Evolutionary conservation across 2,329 filamentous ascomycete species (phyloP).

Genomic region (Fusarium avenaceum): DNA sequence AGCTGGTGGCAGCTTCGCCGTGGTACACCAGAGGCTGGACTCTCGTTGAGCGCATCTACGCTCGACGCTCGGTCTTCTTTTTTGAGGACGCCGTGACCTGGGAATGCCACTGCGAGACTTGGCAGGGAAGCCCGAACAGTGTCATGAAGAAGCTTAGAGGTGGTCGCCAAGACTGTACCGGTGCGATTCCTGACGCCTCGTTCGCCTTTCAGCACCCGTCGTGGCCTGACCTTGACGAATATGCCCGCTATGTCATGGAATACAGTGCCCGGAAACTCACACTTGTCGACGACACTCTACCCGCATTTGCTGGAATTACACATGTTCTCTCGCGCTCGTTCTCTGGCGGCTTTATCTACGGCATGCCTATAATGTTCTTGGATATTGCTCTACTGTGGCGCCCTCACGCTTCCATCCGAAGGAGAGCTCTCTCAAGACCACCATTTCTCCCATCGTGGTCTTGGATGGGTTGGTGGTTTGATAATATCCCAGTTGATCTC

Average conservation of each 20-base stretch:
- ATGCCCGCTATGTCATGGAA: conserved; percentile 59
- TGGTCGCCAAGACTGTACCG: conserved; percentile 52
- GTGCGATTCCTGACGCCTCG: conserved; percentile 50
- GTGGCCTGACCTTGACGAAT: conserved; percentile 63
- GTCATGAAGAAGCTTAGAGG: conserved; percentile 52
- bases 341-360: conserved; percentile 60
- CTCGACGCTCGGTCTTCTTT: conserved; percentile 59
- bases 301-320: conserved; percentile 60
- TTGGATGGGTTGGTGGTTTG: conserved; percentile 64
- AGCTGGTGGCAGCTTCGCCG: conserved; percentile 55
- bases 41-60: conserved; percentile 59
- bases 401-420: conserved; percentile 59
- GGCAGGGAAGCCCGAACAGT: conserved; percentile 54
- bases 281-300: conserved; percentile 58
- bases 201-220: conserved; percentile 58
- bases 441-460: conserved; percentile 61
- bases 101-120: conserved; percentile 62
- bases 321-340: conserved; percentile 58
- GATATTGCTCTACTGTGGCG: conserved; percentile 62
- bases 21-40: conserved; percentile 61
- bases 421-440: conserved; percentile 54
- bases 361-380: conserved; percentile 62
- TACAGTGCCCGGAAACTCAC: conserved; percentile 58
- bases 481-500: conserved; percentile 59
- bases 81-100: conserved; percentile 60